Conservation (phyloP, 2,329 filamentous ascomycete species). For the Cordyceps pruinosa region DNA sequence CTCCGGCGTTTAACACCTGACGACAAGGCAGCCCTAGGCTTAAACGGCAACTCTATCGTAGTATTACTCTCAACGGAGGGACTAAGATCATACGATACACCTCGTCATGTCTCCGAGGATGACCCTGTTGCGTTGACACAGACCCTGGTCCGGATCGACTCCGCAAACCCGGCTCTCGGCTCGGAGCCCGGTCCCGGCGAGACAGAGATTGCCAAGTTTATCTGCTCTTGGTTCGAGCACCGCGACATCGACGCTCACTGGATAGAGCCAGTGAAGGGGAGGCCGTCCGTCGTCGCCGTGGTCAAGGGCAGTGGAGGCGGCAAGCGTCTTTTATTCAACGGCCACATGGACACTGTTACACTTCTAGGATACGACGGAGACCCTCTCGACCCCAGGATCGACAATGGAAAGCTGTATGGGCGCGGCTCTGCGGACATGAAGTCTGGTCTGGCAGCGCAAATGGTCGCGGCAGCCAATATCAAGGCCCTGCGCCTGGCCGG, state of each 20-base stretch:
- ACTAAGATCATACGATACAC: conserved; percentile 20
- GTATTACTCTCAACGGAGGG: conserved; percentile 60
- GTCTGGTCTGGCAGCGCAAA: conserved; percentile 39
- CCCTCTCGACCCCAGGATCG: conserved; percentile 35
- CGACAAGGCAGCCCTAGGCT: conserved; percentile 27
- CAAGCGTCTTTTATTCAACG: conserved; percentile 45
- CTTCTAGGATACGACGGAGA: conserved; percentile 39
- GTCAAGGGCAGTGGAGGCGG: conserved; percentile 39
- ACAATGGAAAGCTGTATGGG: conserved; percentile 35
- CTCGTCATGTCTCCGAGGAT: conserved; percentile 33
- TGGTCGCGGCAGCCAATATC: conserved; percentile 33
- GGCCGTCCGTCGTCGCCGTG: conserved; percentile 45
- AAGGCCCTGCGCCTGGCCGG: conserved; percentile 35
- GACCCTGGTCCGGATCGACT: conserved; percentile 41
- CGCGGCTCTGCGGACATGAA: conserved; percentile 47
- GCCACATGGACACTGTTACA: conserved; percentile 47
- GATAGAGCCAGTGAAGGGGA: conserved; percentile 37
- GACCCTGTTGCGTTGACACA: conserved; percentile 38
- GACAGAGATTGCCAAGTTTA: conserved; percentile 37
- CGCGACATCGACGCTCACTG: conserved; percentile 44
- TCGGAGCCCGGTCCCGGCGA: conserved; percentile 38
- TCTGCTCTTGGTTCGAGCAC: conserved; percentile 44
- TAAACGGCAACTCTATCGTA: conserved; percentile 47
- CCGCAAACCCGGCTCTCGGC: conserved; percentile 38
- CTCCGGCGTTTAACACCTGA: conserved; percentile 40